These are phyloP conservation scores for Quercus rubra DNA, from an alignment of 306 rosid species.

Conservation along the genomic window DNA sequence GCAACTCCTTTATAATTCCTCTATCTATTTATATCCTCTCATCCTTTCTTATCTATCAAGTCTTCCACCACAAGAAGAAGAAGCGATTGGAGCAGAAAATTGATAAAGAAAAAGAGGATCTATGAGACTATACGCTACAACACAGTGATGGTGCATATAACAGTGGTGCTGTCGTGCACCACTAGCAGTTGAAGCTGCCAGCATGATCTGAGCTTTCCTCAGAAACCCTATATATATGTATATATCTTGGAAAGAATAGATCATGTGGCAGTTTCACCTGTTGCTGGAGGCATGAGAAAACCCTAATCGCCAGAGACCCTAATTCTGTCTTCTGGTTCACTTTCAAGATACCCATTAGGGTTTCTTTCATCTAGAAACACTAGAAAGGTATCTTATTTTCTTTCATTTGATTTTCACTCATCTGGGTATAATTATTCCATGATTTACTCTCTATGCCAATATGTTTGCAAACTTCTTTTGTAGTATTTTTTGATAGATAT, in stretches of 20 bases:
- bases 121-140: not conserved
- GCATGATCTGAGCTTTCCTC: slow-evolving; percentile 75
- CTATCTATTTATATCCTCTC: slow-evolving; percentile 35
- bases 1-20: not conserved
- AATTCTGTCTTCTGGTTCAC: not conserved
- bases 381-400: slow-evolving; percentile 1
- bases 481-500: not conserved
- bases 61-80: not conserved
- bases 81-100: not conserved
- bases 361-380: not conserved
- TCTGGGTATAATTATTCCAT: not conserved
- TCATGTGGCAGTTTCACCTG: slow-evolving; percentile 81
- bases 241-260: slow-evolving; percentile 38
- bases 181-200: slow-evolving; percentile 87
- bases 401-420: not conserved
- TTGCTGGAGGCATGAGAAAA: slow-evolving; percentile 51
- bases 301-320: slow-evolving; percentile 14
- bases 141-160: not conserved
- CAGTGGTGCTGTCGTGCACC: slow-evolving; percentile 36
- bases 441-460: not conserved
- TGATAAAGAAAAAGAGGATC: not conserved
- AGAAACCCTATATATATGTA: not conserved
- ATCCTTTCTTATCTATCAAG: slow-evolving; percentile 23
- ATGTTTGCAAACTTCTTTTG: not conserved
- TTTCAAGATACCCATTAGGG: slow-evolving; percentile 13